phyloP scores from a whole-genome alignment of 768 basidiomycete species.

The Xerocomus potaroensis region DNA sequence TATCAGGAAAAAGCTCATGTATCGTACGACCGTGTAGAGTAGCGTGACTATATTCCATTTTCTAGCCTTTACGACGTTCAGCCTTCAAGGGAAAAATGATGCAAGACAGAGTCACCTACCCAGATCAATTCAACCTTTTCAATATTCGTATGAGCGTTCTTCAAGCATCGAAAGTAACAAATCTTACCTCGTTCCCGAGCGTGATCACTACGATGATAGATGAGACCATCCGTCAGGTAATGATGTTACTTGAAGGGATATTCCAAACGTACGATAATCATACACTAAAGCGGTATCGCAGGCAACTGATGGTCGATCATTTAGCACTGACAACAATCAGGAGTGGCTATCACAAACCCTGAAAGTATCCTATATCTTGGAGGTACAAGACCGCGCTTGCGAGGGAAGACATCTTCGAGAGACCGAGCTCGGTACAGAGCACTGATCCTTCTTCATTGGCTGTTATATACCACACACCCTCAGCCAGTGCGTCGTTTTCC shows the following conservation, averaged over 20 bases:
- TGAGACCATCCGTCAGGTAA: not conserved
- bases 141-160: too few relatives aligned
- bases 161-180: not conserved
- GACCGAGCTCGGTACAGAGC: too few relatives aligned
- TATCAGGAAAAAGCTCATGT: slow-evolving; percentile 11
- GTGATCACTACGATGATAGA: slow-evolving; percentile 6
- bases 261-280: slow-evolving; percentile 11
- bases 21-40: slow-evolving; percentile 18
- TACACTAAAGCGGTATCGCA: slow-evolving; percentile 8
- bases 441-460: too few relatives aligned
- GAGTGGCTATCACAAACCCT: too few relatives aligned
- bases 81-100: not conserved
- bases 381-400: too few relatives aligned
- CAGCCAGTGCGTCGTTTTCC: too few relatives aligned
- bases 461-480: too few relatives aligned
- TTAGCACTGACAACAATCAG: not conserved
- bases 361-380: too few relatives aligned
- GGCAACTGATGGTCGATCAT: slow-evolving; percentile 6
- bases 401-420: too few relatives aligned
- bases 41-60: slow-evolving; percentile 15
- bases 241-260: not conserved
- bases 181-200: slow-evolving; percentile 11
- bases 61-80: slow-evolving; percentile 7
- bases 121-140: slow-evolving; percentile 17
- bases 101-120: not conserved